Base-by-base conservation (phyloP, 768 basidiomycete genomes). In the Tricholoma hemisulphureum region DNA sequence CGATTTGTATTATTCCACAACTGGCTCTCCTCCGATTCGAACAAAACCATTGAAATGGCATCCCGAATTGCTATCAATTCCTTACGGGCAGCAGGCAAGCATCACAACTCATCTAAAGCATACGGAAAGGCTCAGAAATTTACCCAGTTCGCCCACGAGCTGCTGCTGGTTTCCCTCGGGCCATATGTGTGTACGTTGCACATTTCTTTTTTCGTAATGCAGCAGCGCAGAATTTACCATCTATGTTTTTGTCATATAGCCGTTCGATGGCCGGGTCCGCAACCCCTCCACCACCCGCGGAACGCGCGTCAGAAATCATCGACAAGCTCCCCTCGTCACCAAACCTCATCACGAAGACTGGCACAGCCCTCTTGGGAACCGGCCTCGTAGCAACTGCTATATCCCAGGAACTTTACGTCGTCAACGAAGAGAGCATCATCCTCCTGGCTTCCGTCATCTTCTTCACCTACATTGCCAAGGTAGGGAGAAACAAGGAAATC, bases 321-420 rank as follows among this genome's bases (percentile, higher is more conserved):
- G 87, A 96, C 76, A 88, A 85, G 70, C 80, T 92, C 41, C 91
- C 91, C 18, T 91, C 85, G 57, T 95, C 86, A 65, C 93, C 84
- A 23, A 88, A 86, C 70, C 81, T 97, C 74, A 82, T 95, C 80
- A 93, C 94, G 71, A 99, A 99, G 80, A 95, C 95, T 45, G 94
- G 95, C 61, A 85, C 91, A 53, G 89, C 94, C 67, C 80, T 98
- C 68, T 86, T 98, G 54, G 93, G 93, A 68, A 91, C 93, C 14
- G 94, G 92, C 67, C 79, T 92, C 59, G 77, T 88, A 56, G 96
- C 95, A 14, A 84, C 93, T 6, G 95, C 95, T 69, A 95, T 98
- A 75, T 96, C 94, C 13, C 91, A 94, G 71, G 95, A 99, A 76
- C 86, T 98, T 51, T 98, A 98, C 69, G 96, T 99, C 59, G 85